These are phyloP conservation scores for Crithidia sp. DNA, from an alignment of 208 protist species.

Conservation along the genomic window DNA sequence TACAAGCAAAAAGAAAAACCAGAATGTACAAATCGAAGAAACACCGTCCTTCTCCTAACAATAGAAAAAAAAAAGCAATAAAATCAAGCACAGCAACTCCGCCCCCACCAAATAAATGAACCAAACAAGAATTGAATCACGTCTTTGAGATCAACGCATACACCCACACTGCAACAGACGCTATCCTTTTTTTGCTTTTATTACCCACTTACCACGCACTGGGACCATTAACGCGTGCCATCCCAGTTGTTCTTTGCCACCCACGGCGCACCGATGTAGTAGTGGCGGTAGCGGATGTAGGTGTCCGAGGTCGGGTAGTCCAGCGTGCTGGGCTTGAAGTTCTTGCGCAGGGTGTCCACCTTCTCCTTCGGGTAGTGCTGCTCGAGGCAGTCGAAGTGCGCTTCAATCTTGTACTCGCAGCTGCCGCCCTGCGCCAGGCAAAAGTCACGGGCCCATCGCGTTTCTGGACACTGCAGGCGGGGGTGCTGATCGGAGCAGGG, in stretches of 20 bases:
- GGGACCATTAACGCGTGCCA: conserved; percentile 51
- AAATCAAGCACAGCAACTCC: not conserved
- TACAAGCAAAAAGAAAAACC: conserved; percentile 3
- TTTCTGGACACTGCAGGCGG: conserved; percentile 77
- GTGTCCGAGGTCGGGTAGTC: conserved; percentile 89
- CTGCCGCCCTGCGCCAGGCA: conserved; percentile 81
- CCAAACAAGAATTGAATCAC: too few relatives aligned
- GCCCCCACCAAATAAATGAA: too few relatives aligned
- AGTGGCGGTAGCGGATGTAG: conserved; percentile 86
- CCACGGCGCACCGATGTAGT: conserved; percentile 79
- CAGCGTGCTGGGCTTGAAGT: conserved; percentile 83
- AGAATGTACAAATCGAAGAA: conserved; percentile 12
- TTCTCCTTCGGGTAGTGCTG: conserved; percentile 88
- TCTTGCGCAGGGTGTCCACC: conserved; percentile 79
- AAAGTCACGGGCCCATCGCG: conserved; percentile 86
- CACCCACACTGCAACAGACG: not conserved
- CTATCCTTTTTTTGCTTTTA: too few relatives aligned
- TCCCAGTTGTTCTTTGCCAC: conserved; percentile 79
- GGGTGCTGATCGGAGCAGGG: conserved; percentile 86
- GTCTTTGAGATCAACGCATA: too few relatives aligned
- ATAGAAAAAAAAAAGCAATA: not conserved
- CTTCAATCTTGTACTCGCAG: conserved; percentile 94
- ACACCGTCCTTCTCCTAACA: not conserved
- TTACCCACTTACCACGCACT: too few relatives aligned
- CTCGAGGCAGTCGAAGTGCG: conserved; percentile 89